Evolutionary conservation across 495 filamentous ascomycete genomes (phyloP), one percentile per base, ranked within the genome.

Genomic region (Saxophila tyrrhenica): DNA sequence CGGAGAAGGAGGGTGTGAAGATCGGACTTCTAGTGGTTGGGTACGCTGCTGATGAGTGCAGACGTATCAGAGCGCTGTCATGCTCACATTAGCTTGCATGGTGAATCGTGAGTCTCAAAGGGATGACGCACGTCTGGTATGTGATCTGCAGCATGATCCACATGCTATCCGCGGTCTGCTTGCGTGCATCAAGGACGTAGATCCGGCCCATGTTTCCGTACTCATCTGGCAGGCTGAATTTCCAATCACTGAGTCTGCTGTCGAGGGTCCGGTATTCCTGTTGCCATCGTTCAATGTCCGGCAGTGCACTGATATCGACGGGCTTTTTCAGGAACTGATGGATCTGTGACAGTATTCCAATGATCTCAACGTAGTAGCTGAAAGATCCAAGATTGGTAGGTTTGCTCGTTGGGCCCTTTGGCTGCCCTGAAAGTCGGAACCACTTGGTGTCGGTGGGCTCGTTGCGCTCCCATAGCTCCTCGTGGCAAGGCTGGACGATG

Each of bases 1-100:
- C 89, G 56, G 79, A 83, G 67, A 84, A 91, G 5, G 85, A 90
- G 1, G 88, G 85, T 0, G 84, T 86, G 70, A 94, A 95, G 50
- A 92, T 87, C 35, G 83, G 82, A 9, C 86, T 90, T 21, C 86
- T 75, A 15, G 84, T 89, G 17, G 88, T 91, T 21, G 89, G 89
- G 65, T 95, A 95, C 3, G 88, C 89, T 2, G 89, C 88, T 2
- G 86, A 91, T n/a, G 89, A 92, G 71, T 94, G 87, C 13, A 95
- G 76, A 17, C 89, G 81, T 58, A 95, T 94, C 9, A 94, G 80
- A 54, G 88, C 82, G 3, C 86, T 91, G 64, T 72, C 67, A 56
- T 35, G 41, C 41, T 67, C 72, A 39, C 21, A 49, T 64, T 50
- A 54, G 48, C 45, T 39, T 5, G 16, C 15, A 41, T 32, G 3